phyloP scores from a whole-genome alignment of 2,329 filamentous ascomycete genomes.

The Pleurostoma richardsiae region DNA sequence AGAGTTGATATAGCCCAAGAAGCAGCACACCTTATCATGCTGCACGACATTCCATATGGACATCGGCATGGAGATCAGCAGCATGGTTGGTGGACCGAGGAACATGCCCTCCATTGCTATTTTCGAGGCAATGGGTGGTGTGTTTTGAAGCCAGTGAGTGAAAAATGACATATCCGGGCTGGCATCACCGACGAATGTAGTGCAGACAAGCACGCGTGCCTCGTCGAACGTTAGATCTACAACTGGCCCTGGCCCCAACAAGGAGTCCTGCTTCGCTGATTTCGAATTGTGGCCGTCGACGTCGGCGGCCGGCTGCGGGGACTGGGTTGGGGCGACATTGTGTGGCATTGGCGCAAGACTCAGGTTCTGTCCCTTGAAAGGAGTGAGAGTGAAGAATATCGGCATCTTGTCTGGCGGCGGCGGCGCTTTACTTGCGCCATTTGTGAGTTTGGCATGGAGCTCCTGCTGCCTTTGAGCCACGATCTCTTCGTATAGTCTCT shows the following conservation, averaged over 20 bases:
- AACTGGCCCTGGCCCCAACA: constrained; percentile 42
- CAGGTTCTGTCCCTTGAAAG: constrained; percentile 46
- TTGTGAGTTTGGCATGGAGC: constrained; percentile 33
- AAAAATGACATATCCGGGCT: constrained; percentile 63
- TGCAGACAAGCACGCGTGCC: constrained; percentile 59
- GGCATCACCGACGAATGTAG: constrained; percentile 61
- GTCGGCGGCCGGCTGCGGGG: constrained; percentile 20
- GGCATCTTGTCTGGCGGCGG: constrained; percentile 33
- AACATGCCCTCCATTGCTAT: constrained; percentile 65
- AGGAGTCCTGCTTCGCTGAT: constrained; percentile 28
- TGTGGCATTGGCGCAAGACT: constrained; percentile 43
- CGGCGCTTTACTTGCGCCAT: constrained; percentile 34
- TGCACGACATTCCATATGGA: constrained; percentile 60
- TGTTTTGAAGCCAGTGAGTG: constrained; percentile 60
- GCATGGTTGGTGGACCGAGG: constrained; percentile 59
- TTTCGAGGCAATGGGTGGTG: constrained; percentile 49
- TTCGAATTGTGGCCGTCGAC: constrained; percentile 17
- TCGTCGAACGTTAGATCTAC: constrained; percentile 58
- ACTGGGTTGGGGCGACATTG: constrained; percentile 20
- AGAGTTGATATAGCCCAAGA: constrained; percentile 60
- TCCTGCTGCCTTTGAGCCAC: constrained; percentile 39
- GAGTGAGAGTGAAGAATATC: constrained; percentile 50
- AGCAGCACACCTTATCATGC: constrained; percentile 63
- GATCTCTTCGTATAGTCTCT: constrained; percentile 53
- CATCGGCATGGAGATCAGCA: constrained; percentile 62